phyloP scores from a whole-genome alignment of 2,329 filamentous ascomycete genomes.

The Massarina eburnea region DNA sequence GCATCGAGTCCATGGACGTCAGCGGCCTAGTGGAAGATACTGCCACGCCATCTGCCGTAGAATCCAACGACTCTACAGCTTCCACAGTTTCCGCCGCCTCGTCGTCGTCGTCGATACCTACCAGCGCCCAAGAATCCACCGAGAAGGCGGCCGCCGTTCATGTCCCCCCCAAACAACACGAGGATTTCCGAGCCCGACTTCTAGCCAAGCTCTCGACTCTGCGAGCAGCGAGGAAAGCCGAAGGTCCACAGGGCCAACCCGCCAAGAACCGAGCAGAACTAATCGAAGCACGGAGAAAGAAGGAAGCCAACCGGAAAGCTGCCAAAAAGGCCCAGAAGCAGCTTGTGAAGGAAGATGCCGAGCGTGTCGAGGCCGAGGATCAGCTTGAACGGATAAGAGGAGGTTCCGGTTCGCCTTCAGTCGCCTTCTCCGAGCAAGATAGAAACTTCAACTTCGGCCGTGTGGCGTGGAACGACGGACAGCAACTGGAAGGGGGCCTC shows the following conservation, averaged over 20 bases:
- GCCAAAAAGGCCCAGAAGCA: constrained; percentile 84
- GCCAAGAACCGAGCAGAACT: constrained; percentile 88
- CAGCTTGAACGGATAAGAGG: constrained; percentile 59
- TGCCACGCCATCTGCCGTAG: constrained; percentile 32
- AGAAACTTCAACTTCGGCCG: constrained; percentile 87
- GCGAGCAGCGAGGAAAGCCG: constrained; percentile 82
- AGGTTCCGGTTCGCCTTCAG: constrained; percentile 59
- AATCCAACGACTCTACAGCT: constrained; percentile 44
- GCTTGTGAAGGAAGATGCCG: constrained; percentile 78
- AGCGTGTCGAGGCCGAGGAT: constrained; percentile 60
- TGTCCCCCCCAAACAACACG: constrained; percentile 57
- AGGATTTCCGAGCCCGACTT: constrained; percentile 75
- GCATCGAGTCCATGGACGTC: constrained; percentile 38
- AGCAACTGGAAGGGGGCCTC: constrained; percentile 73
- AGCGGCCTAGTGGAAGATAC: constrained; percentile 42
- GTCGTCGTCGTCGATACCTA: constrained; percentile 50
- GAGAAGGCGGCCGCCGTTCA: constrained; percentile 33
- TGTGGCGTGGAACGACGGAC: constrained; percentile 86
- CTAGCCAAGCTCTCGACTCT: constrained; percentile 82
- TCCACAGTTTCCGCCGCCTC: constrained; percentile 47
- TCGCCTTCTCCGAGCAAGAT: constrained; percentile 48
- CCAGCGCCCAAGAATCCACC: constrained; percentile 29
- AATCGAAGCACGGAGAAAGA: constrained; percentile 83
- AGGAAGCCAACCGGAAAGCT: constrained; percentile 81
- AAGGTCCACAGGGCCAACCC: constrained; percentile 77